Evolutionary conservation across 305 asterid genomes (phyloP).

Genomic region (Fraxinus xanthoxyloides): DNA sequence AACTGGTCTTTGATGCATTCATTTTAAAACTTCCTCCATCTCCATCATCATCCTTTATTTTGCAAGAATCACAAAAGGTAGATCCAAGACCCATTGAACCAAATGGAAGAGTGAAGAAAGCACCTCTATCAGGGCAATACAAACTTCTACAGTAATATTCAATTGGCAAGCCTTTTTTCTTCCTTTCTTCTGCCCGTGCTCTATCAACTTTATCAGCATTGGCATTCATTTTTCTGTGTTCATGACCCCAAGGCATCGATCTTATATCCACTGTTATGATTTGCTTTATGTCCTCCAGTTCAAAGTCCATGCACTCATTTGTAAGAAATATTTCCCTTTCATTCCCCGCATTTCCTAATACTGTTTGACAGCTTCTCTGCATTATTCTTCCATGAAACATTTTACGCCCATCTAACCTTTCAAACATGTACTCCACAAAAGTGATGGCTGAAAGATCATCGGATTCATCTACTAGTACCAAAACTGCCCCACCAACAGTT

Average conservation of each 20-base stretch:
- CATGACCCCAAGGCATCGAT: conserved; percentile 76
- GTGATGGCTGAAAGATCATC: conserved; percentile 49
- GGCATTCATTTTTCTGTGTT: conserved; percentile 65
- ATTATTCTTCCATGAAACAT: conserved; percentile 80
- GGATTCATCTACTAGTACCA: conserved; percentile 53
- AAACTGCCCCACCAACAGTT: conserved; percentile 52
- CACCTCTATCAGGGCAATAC: conserved; percentile 86
- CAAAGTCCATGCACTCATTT: conserved; percentile 62
- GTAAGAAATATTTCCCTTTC: conserved; percentile 86
- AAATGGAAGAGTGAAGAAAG: conserved; percentile 64
- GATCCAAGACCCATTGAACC: conserved; percentile 71
- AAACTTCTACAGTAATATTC: conserved; percentile 88
- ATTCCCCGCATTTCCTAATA: conserved; percentile 82
- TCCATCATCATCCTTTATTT: conserved; percentile 41
- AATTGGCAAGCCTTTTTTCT: conserved; percentile 60
- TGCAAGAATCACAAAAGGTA: conserved; percentile 73
- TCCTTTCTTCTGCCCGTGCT: conserved; percentile 83
- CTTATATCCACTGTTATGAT: conserved; percentile 46
- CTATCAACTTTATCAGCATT: conserved; percentile 63
- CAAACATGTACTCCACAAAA: conserved; percentile 86
- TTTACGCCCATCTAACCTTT: conserved; percentile 58
- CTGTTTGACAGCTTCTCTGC: conserved; percentile 71
- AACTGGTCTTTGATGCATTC: conserved; percentile 49
- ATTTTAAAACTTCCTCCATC: conserved; percentile 39
- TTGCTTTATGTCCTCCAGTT: conserved; percentile 58